Evolutionary conservation across 2,329 filamentous ascomycete species (phyloP).

Genomic region (Colletotrichum abscissum): DNA sequence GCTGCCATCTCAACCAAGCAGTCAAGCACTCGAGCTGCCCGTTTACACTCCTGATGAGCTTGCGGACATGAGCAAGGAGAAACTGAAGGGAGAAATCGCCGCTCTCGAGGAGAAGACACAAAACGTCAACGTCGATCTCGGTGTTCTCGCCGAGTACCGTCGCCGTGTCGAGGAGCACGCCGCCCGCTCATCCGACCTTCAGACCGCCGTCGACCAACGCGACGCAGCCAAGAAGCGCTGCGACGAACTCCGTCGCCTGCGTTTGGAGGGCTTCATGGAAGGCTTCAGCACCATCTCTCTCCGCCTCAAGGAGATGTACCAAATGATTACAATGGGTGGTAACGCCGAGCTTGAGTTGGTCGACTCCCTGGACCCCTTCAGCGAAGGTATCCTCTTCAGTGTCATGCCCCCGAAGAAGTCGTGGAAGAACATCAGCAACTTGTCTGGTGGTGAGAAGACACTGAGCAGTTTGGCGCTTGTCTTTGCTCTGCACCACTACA

Average conservation of each 20-base stretch:
- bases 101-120: slow-evolving; percentile 78
- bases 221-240: slow-evolving; percentile 92
- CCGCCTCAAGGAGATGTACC: slow-evolving; percentile 98
- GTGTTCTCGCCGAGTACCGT: slow-evolving; percentile 89
- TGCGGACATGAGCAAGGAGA: slow-evolving; percentile 72
- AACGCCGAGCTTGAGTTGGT: slow-evolving; percentile 98
- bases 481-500: slow-evolving; percentile 98
- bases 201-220: slow-evolving; percentile 79
- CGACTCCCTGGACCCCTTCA: slow-evolving; percentile 95
- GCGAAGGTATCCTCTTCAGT: slow-evolving; percentile 94
- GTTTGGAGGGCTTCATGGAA: slow-evolving; percentile 97
- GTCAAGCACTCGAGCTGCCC: slow-evolving; percentile 72
- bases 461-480: slow-evolving; percentile 91
- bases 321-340: slow-evolving; percentile 99
- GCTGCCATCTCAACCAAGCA: slow-evolving; percentile 33
- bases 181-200: slow-evolving; percentile 84
- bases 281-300: slow-evolving; percentile 95
- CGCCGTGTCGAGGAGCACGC: slow-evolving; percentile 86
- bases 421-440: slow-evolving; percentile 99
- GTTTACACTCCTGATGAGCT: slow-evolving; percentile 80
- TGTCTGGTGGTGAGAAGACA: slow-evolving; percentile 97
- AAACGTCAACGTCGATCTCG: slow-evolving; percentile 87
- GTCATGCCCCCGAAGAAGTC: slow-evolving; percentile 99
- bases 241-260: slow-evolving; percentile 89
- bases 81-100: slow-evolving; percentile 71